These are phyloP conservation scores for Mercurialis annua DNA, from an alignment of 345 rosid species.

Conservation along the genomic window DNA sequence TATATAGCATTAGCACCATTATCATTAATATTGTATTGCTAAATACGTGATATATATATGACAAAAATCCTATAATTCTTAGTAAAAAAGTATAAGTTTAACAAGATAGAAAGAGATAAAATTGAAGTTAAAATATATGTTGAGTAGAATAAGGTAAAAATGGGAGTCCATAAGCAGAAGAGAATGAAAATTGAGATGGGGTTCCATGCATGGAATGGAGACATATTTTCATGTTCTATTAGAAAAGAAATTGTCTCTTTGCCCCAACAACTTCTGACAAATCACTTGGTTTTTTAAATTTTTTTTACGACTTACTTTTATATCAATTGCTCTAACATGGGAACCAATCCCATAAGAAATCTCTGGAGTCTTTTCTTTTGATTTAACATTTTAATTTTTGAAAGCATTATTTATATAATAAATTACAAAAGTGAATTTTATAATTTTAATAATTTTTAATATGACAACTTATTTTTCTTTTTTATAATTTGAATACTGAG, in stretches of 20 bases:
- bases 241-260: constrained; percentile 11
- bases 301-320: neutral
- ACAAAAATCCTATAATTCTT: too few species aligned
- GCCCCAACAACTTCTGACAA: constrained; percentile 14
- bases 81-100: too few species aligned
- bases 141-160: neutral
- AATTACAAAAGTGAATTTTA: too few species aligned
- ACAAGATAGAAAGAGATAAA: too few species aligned
- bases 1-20: too few species aligned
- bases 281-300: neutral
- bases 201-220: constrained; percentile 14
- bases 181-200: neutral
- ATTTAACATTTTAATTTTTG: neutral
- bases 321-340: neutral
- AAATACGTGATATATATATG: neutral
- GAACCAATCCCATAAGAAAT: too few species aligned
- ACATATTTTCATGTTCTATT: constrained; percentile 15
- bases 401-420: too few species aligned
- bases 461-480: too few species aligned
- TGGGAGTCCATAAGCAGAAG: neutral
- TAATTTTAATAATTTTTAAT: too few species aligned
- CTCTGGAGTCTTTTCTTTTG: neutral
- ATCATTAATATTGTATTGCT: too few species aligned
- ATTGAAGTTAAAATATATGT: too few species aligned
- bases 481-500: too few species aligned